phyloP scores from a whole-genome alignment of 2,329 filamentous ascomycete genomes.

The Ophiocordyceps camponoti-saundersi region DNA sequence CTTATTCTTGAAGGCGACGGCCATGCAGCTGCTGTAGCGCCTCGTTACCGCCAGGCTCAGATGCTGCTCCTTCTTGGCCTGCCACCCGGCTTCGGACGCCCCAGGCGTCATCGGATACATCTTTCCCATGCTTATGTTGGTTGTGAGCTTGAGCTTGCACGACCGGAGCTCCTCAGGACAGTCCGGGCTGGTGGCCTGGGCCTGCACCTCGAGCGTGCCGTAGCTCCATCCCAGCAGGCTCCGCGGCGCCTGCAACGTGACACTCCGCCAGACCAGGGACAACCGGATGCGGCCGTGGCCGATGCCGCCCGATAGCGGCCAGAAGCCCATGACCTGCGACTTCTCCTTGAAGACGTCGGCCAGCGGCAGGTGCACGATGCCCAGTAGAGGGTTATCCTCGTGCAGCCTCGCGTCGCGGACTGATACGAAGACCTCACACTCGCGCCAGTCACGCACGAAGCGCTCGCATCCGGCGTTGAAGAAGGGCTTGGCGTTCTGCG shows the following conservation, averaged over 20 bases:
- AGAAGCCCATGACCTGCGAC: conserved; percentile 48
- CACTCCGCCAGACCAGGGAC: conserved; percentile 56
- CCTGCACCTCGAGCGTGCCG: conserved; percentile 50
- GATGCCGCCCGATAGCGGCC: conserved; percentile 54
- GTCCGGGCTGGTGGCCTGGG: conserved; percentile 23
- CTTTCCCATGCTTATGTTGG: conserved; percentile 39
- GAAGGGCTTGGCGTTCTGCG: conserved; percentile 62
- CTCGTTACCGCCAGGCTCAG: conserved; percentile 38
- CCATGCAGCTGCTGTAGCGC: conserved; percentile 37
- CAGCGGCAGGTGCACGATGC: conserved; percentile 52
- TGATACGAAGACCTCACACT: conserved; percentile 48
- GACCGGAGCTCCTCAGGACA: conserved; percentile 29
- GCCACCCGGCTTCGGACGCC: conserved; percentile 32
- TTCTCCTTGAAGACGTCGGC: conserved; percentile 41
- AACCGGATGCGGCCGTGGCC: conserved; percentile 53
- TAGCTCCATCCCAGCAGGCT: conserved; percentile 53
- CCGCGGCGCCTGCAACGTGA: conserved; percentile 42
- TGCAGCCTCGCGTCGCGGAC: conserved; percentile 52
- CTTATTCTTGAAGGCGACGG: conserved; percentile 33
- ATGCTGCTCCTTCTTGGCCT: conserved; percentile 24
- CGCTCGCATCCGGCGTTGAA: conserved; percentile 63
- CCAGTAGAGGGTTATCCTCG: conserved; percentile 53
- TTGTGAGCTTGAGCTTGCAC: conserved; percentile 41
- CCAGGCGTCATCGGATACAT: conserved; percentile 28
- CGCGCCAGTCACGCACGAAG: conserved; percentile 51